Conservation (phyloP, 495 filamentous ascomycete species). For the Hypoxylon fuscum region DNA sequence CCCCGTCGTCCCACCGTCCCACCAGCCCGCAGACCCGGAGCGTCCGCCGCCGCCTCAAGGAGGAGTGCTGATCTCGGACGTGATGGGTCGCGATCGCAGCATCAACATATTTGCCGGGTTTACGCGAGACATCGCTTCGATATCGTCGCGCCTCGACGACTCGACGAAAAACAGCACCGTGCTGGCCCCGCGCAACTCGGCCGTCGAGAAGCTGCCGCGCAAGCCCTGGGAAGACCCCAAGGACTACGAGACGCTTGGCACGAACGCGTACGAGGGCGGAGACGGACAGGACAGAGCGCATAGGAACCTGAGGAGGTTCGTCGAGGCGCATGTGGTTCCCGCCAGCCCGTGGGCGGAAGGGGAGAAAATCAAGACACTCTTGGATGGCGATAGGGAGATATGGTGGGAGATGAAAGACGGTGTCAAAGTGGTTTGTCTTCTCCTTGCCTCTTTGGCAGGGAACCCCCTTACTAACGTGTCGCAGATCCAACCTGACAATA, state of each 20-base stretch:
- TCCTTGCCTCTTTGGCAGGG: constrained; percentile 3
- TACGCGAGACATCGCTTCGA: constrained; percentile 78
- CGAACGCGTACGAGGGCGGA: constrained; percentile 80
- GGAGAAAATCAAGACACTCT: constrained; percentile 74
- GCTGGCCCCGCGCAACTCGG: constrained; percentile 85
- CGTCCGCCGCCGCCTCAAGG: constrained; percentile 54
- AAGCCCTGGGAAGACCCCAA: constrained; percentile 94
- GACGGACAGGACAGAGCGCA: constrained; percentile 82
- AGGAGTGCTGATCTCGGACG: constrained; percentile 76
- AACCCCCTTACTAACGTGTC: constrained; percentile 16
- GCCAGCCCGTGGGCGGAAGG: constrained; percentile 81
- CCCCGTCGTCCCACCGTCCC: constrained; percentile 47
- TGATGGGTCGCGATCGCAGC: constrained; percentile 79
- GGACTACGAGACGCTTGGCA: constrained; percentile 78
- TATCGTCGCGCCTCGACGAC: constrained; percentile 77
- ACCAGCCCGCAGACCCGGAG: constrained; percentile 43
- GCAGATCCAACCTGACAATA: constrained; percentile 80
- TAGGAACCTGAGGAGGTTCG: constrained; percentile 81
- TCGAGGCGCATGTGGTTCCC: constrained; percentile 85
- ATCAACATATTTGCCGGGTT: constrained; percentile 92
- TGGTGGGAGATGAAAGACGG: constrained; percentile 85
- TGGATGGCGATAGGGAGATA: constrained; percentile 70
- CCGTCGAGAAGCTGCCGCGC: constrained; percentile 77
- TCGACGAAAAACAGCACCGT: constrained; percentile 80
- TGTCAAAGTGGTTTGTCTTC: constrained; percentile 61